phyloP scores from a whole-genome alignment of 352 stramenopile genomes.

The Phytophthora foliorum region DNA sequence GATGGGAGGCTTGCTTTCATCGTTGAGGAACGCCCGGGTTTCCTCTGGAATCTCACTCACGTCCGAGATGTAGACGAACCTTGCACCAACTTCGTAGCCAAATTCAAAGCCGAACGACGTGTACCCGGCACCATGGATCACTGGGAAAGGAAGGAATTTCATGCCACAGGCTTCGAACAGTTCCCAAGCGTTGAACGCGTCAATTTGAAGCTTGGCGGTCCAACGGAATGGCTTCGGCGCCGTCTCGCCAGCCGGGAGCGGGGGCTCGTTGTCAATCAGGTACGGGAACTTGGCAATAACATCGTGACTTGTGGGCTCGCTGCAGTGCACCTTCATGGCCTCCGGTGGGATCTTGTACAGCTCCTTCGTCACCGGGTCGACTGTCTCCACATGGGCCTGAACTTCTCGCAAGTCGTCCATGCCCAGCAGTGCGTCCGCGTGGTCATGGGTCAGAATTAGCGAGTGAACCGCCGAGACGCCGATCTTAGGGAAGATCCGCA shows the following conservation, averaged over 20 bases:
- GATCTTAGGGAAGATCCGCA: constrained; percentile 72
- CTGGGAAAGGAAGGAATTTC: constrained; percentile 73
- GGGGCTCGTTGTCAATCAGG: constrained; percentile 61
- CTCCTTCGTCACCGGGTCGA: constrained; percentile 72
- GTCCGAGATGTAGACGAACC: constrained; percentile 92
- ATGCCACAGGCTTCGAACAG: constrained; percentile 62
- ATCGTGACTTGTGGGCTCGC: constrained; percentile 57
- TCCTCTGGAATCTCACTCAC: constrained; percentile 82
- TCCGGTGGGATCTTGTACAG: constrained; percentile 62
- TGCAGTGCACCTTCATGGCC: constrained; percentile 75
- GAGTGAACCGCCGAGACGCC: constrained; percentile 66
- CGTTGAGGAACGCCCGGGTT: constrained; percentile 64
- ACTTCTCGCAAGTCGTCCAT: constrained; percentile 90
- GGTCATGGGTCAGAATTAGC: constrained; percentile 87
- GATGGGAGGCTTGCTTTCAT: constrained; percentile 59
- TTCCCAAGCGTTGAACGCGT: constrained; percentile 62
- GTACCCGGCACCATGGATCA: constrained; percentile 86
- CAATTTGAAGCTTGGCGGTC: constrained; percentile 81
- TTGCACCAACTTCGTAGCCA: constrained; percentile 64
- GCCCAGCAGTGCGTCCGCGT: constrained; percentile 85
- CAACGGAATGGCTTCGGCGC: constrained; percentile 69
- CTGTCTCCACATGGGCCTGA: constrained; percentile 59
- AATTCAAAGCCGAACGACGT: constrained; percentile 87
- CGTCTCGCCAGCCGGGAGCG: constrained; percentile 2
- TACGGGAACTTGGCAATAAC: constrained; percentile 85